Evolutionary conservation across 2,329 filamentous ascomycete species (phyloP).

Genomic region (Ascochyta lentis): DNA sequence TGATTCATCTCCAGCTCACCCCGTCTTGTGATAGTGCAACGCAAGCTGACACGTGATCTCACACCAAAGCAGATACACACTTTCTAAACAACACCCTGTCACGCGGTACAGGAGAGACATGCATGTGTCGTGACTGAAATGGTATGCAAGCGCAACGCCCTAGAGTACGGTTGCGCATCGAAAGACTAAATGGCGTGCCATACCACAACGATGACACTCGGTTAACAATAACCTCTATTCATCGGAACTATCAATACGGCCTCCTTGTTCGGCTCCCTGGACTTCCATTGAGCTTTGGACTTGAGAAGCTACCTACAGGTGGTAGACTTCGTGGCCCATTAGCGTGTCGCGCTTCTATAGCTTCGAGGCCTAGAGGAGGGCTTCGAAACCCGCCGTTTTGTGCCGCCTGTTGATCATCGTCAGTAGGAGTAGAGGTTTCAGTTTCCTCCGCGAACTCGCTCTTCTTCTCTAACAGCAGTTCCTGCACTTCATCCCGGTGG

Average conservation of each 20-base stretch:
- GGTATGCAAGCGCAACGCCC: not conserved
- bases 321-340: slow-evolving; percentile 24
- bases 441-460: slow-evolving; percentile 45
- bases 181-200: slow-evolving; percentile 10
- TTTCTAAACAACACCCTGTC: not conserved
- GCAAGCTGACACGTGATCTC: not conserved
- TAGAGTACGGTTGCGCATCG: not conserved
- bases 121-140: not conserved
- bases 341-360: slow-evolving; percentile 10
- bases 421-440: slow-evolving; percentile 27
- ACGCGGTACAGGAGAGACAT: not conserved
- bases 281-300: slow-evolving; percentile 15
- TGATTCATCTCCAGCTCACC: not conserved
- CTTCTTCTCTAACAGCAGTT: slow-evolving; percentile 54
- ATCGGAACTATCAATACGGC: slow-evolving; percentile 20
- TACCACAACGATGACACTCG: slow-evolving; percentile 10
- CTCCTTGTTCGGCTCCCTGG: slow-evolving; percentile 37
- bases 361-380: slow-evolving; percentile 18
- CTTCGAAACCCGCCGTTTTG: slow-evolving; percentile 27
- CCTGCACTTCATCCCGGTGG: slow-evolving; percentile 59
- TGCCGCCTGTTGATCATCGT: slow-evolving; percentile 25
- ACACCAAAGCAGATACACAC: not conserved
- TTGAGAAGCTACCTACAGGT: slow-evolving; percentile 36
- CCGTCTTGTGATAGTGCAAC: not conserved
- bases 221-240: not conserved